phyloP scores from a whole-genome alignment of 225 moss, liverwort and hornwort species.

The Physcomitrellopsis africana region DNA sequence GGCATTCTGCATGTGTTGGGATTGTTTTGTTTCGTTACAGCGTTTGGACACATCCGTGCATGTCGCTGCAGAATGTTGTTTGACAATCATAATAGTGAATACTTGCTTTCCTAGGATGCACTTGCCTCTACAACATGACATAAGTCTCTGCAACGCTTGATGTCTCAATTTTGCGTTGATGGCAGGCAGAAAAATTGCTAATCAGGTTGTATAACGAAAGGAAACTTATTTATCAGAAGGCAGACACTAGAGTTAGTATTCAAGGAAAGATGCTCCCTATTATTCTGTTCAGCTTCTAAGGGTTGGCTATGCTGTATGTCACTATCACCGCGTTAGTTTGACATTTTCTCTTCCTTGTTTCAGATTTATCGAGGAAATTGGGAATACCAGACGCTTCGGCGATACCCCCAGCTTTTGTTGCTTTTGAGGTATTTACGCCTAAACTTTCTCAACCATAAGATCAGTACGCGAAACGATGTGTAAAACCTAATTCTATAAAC shows the following conservation, averaged over 20 bases:
- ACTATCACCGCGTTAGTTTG: not conserved
- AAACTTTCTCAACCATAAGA: not conserved
- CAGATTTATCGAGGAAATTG: constrained; percentile 31
- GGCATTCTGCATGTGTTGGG: not conserved
- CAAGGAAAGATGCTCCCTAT: constrained; percentile 10
- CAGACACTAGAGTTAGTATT: constrained; percentile 31
- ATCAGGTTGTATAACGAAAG: constrained; percentile 30
- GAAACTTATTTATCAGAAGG: constrained; percentile 31
- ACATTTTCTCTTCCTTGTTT: not conserved
- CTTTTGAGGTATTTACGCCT: constrained; percentile 29
- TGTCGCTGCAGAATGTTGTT: not conserved
- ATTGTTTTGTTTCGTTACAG: not conserved
- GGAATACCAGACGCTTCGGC: constrained; percentile 28
- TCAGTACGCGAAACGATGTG: not conserved
- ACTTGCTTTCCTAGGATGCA: not conserved
- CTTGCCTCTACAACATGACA: not conserved
- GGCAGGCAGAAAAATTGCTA: constrained; percentile 27
- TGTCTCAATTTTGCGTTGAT: not conserved
- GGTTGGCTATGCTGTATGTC: not conserved
- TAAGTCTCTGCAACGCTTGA: not conserved
- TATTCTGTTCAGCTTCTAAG: not conserved
- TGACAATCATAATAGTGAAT: constrained; percentile 1
- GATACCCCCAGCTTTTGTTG: constrained; percentile 31
- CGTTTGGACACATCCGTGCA: not conserved
- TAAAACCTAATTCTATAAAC: not conserved